Evolutionary conservation across 140 eudicot species (phyloP), one percentile per base, ranked within the genome.

Genomic region (Ambrosia hybrid): DNA sequence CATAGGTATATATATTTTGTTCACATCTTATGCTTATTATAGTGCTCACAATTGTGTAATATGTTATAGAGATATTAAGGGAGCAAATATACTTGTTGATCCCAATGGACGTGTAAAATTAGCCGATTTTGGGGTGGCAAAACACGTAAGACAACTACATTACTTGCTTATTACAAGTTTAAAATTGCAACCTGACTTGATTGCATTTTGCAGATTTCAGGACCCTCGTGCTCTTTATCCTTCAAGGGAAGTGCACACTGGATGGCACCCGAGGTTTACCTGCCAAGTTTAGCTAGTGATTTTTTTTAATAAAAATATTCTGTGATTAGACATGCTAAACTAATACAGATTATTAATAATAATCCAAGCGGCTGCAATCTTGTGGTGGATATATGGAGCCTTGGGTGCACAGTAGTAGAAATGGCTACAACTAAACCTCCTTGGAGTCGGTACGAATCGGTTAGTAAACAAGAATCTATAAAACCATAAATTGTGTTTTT

Each of bases 121-220:
- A 85, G 96, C 98, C 9, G 96, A 89, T 81, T 92, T 92, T 82
- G 96, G 96, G 11, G 89, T 89, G 95, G 98, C 92, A 59, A 92
- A 89, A 76, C 95, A 92, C 87, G 98, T 89, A 86, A 85, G 95
- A 66, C 38, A 74, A 7, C 37, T 8, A 36, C 43, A 33, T 34
- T 52, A 65, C 13, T 17, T 30, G 34, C 10, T 73, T 26, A 26
- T 10, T 59, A 30, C n/a, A 9, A 30, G 8, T 26, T 59, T 26
- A 5, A 26, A 59, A 17, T 3, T 30, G 30, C 11, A 59, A 26
- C 30, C 15, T 71, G 26, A 72, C 60, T 37, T 46, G 53, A 72
- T 72, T 79, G 58, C 9, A 9, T 68, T 73, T 41, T 70, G 71
- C 90, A 92, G 96, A 80, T 92, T 57, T 74, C 85, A 12, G 95